Evolutionary conservation across 1,284 basidiomycete species (phyloP), one percentile per base, ranked within the genome.

Genomic region (Ganoderma multipileum): DNA sequence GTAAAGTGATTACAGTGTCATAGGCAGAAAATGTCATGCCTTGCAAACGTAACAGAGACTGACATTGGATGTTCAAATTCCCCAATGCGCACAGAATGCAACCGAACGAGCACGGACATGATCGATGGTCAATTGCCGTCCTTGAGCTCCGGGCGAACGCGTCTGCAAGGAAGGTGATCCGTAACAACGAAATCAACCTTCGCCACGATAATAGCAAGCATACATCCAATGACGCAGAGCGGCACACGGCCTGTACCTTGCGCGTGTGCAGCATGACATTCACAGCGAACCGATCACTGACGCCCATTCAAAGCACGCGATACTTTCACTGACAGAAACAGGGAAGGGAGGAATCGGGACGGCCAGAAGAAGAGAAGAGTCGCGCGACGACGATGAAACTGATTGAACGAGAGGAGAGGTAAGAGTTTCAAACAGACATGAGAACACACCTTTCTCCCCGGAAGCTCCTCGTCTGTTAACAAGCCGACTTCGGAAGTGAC

Each of bases 401-500:
- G 52, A 30, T 41, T 28, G 42, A 39, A 50, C 39, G 41, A 47
- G 26, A 81, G 87, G 33, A 38, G 55, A 50, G 42, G 60, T 26
- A 20, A 61, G 41, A 33, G 28, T 33, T 4, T 3, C 18, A 50
- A 62, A 33, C 20, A 47, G 60, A 28, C 12, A 44, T 33, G 16
- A 14, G 44, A 8, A 50, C 61, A 39, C 72, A 90, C 88, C 69
- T 77, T 71, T 20, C 79, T 68, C 74, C 76, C 80, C 66, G 72
- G 83, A 72, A 80, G 68, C 64, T 86, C 85, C 71, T 90, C 87
- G 73, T 91, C 89, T 42, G 80, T 83, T 58, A 87, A 69, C 47
- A 85, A 76, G 12, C 86, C 84, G 38, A 87, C 84, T 71, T 91
- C 89, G 30, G 85, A 81, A 72, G 89, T 90, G 68, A 94, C 92